A percentile compares a stretch with the other conserved stretches of the same genome.
Evolutionary conservation across 2,329 filamentous ascomycete species (phyloP).

Genomic region (Penicillium paneum): DNA sequence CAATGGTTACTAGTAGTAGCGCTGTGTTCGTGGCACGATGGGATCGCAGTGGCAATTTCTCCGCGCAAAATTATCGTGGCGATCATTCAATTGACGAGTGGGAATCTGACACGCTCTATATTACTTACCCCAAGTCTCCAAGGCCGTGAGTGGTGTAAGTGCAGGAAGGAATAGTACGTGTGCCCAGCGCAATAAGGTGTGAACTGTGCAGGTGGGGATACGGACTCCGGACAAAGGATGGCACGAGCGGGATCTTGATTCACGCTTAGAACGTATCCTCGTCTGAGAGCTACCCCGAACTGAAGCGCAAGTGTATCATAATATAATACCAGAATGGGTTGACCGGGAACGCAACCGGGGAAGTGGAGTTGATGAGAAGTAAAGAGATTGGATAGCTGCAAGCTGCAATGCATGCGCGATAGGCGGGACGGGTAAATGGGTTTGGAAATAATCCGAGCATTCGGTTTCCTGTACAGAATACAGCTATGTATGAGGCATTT

Average conservation of each 20-base stretch:
- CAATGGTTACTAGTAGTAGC: not conserved
- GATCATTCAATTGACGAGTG: constrained; percentile 1
- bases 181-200: constrained; percentile 9
- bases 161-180: not conserved
- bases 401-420: constrained; percentile 3
- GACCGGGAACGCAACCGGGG: constrained; percentile 8
- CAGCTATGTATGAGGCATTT: constrained; percentile 11
- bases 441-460: not conserved
- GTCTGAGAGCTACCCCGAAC: not conserved
- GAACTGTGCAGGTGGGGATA: constrained; percentile 10
- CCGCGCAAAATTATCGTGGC: constrained; percentile 5
- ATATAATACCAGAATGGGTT: not conserved
- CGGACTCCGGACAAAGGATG: constrained; percentile 2
- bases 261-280: not conserved
- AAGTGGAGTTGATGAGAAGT: constrained; percentile 1
- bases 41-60: not conserved
- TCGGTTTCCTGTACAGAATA: not conserved
- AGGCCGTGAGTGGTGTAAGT: not conserved
- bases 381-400: constrained; percentile 2
- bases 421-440: constrained; percentile 1
- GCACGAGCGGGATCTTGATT: constrained; percentile 9
- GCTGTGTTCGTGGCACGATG: constrained; percentile 3
- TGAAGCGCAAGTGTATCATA: not conserved
- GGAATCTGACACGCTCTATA: constrained; percentile 2
- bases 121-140: not conserved